These are phyloP conservation scores for Xerocomus potaroensis DNA, from an alignment of 768 basidiomycete species.

Conservation along the genomic window DNA sequence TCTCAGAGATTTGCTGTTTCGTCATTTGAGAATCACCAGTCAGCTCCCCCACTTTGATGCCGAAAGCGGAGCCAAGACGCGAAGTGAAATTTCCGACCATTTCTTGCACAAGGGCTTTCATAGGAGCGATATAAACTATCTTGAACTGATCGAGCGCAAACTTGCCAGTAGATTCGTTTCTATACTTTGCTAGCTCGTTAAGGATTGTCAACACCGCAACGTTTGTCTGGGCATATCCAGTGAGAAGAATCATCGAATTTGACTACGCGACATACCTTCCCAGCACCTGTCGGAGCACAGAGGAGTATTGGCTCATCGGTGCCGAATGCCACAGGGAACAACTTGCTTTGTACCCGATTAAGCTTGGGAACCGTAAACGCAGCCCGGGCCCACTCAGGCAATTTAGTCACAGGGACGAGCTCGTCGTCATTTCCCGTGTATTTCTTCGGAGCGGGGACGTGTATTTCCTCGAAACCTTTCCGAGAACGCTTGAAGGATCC, in stretches of 20 bases:
- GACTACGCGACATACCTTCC: conserved; percentile 65
- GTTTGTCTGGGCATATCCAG: conserved; percentile 64
- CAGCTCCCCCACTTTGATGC: conserved; percentile 88
- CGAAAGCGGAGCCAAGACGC: conserved; percentile 58
- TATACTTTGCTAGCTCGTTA: conserved; percentile 83
- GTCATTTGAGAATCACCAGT: conserved; percentile 99
- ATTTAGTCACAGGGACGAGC: conserved; percentile 60
- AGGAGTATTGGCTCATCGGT: conserved; percentile 93
- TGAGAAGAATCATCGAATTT: conserved; percentile 4
- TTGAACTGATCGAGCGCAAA: conserved; percentile 92
- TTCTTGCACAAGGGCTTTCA: conserved; percentile 99
- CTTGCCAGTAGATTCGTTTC: conserved; percentile 72
- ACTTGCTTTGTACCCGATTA: conserved; percentile 90
- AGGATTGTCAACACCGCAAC: conserved; percentile 95
- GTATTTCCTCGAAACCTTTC: conserved; percentile 98
- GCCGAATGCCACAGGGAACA: conserved; percentile 90
- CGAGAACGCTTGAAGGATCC: conserved; percentile 95
- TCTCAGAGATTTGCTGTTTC: conserved; percentile 93
- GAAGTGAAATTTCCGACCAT: conserved; percentile 93
- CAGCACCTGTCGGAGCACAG: conserved; percentile 97
- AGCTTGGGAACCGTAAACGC: conserved; percentile 81
- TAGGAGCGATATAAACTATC: conserved; percentile 95
- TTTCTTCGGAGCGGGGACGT: conserved; percentile 89
- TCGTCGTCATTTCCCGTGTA: conserved; percentile 61
- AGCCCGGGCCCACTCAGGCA: conserved; percentile 84